phyloP scores from a whole-genome alignment of 2,329 filamentous ascomycete species.

The Diaporthe citriasiana region DNA sequence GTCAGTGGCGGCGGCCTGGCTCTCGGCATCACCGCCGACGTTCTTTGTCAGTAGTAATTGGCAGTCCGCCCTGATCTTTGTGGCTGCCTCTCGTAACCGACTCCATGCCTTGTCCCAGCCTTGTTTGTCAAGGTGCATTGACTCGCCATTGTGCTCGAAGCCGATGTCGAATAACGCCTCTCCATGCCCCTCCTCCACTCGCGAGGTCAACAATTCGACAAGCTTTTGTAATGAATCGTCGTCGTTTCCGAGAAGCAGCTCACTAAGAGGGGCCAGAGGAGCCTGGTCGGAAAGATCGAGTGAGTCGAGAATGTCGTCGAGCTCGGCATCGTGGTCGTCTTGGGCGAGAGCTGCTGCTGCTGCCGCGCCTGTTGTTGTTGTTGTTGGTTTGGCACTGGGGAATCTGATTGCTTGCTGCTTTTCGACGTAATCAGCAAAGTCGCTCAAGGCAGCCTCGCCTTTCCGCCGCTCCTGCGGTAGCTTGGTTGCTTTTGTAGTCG shows the following conservation, averaged over 20 bases:
- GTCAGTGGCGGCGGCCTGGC: constrained; percentile 67
- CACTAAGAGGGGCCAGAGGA: constrained; percentile 77
- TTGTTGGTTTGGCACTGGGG: constrained; percentile 51
- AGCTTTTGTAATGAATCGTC: constrained; percentile 75
- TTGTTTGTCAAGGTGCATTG: constrained; percentile 80
- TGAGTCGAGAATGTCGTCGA: constrained; percentile 92
- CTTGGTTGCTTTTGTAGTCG: constrained; percentile 66
- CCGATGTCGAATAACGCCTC: constrained; percentile 94
- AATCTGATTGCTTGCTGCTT: constrained; percentile 86
- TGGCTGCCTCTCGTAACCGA: constrained; percentile 76
- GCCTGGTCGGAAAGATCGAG: constrained; percentile 83
- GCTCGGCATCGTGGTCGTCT: constrained; percentile 78
- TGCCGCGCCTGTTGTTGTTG: constrained; percentile 49
- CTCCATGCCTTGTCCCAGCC: constrained; percentile 82
- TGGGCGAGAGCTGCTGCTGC: constrained; percentile 48
- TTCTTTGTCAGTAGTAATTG: constrained; percentile 91
- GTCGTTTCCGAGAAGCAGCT: constrained; percentile 77
- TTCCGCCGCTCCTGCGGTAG: constrained; percentile 84
- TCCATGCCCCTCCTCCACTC: constrained; percentile 86
- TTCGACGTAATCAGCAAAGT: constrained; percentile 98
- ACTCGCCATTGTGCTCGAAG: constrained; percentile 89
- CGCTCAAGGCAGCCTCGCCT: constrained; percentile 91
- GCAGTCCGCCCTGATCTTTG: constrained; percentile 78
- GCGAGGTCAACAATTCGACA: constrained; percentile 73
- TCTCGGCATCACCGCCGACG: constrained; percentile 83